These are phyloP conservation scores for Aegilops longissima DNA, from an alignment of 176 grass and related monocot species.

Conservation along the genomic window DNA sequence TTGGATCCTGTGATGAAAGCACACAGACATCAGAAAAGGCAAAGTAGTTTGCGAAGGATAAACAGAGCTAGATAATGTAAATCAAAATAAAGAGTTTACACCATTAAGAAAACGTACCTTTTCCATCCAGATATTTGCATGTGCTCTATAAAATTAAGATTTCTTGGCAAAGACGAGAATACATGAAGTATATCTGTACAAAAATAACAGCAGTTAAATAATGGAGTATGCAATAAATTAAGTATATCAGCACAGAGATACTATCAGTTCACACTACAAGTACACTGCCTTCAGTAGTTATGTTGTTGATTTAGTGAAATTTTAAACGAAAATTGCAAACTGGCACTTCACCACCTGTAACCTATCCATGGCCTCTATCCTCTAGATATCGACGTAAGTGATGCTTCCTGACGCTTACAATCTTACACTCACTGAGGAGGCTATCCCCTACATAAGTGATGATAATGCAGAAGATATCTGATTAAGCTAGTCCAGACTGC, in stretches of 20 bases:
- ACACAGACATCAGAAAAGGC: constrained; percentile 13
- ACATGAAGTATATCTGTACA: constrained; percentile 96
- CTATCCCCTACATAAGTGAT: neutral
- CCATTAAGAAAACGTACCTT: constrained; percentile 51
- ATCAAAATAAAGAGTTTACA: neutral
- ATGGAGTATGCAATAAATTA: constrained; percentile 51
- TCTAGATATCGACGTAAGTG: neutral
- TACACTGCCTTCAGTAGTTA: neutral
- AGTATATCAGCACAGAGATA: constrained; percentile 61
- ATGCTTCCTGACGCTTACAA: neutral
- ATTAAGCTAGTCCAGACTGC: neutral
- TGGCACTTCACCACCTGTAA: neutral
- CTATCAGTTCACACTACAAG: neutral
- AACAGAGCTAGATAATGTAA: constrained; percentile 3
- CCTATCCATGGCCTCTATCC: neutral
- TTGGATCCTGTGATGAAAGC: constrained; percentile 50
- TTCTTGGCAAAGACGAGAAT: constrained; percentile 87
- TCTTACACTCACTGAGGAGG: neutral
- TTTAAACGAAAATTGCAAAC: neutral
- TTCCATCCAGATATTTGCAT: constrained; percentile 94
- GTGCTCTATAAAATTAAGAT: constrained; percentile 99
- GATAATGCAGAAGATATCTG: neutral
- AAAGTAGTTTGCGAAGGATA: neutral
- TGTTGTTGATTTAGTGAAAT: constrained; percentile 4
- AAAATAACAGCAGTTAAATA: constrained; percentile 12